Percentiles rank a stretch among this genome's conserved stretches.
Evolutionary conservation across 371 early-diverging fungal genomes (phyloP).

Genomic region (Ordospora pajunii): DNA sequence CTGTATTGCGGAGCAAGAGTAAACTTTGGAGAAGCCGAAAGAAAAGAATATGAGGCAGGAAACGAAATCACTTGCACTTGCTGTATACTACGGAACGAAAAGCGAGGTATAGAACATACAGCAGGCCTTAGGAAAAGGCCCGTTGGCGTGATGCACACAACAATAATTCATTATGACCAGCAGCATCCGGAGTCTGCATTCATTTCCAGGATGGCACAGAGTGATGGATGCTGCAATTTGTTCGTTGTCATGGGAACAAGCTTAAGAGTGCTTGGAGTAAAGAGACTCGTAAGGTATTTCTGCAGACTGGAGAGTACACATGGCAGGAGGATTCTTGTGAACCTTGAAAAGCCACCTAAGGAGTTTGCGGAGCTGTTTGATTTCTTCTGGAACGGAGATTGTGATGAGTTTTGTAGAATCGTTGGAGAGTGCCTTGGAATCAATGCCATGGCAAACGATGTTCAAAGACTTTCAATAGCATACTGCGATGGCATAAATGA

Average conservation of each 20-base stretch:
- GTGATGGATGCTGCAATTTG: conserved; percentile 65
- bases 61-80: conserved; percentile 17
- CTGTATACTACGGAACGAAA: conserved; percentile 65
- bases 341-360: conserved; percentile 46
- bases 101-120: conserved; percentile 66
- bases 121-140: conserved; percentile 60
- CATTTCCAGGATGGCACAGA: conserved; percentile 13
- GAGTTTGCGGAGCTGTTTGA: conserved; percentile 55
- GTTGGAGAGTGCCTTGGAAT: not conserved
- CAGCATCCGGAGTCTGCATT: conserved; percentile 69
- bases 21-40: conserved; percentile 26
- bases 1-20: conserved; percentile 43
- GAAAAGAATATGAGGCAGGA: not conserved
- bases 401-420: conserved; percentile 51
- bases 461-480: not conserved
- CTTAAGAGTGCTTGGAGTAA: conserved; percentile 81
- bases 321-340: conserved; percentile 55
- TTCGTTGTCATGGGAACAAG: conserved; percentile 92
- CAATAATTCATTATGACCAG: conserved; percentile 90
- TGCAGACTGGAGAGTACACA: conserved; percentile 21
- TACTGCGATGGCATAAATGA: not conserved
- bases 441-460: not conserved
- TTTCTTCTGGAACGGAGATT: conserved; percentile 58
- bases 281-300: conserved; percentile 73
- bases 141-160: conserved; percentile 76